Base-by-base conservation (phyloP, 2,329 filamentous ascomycete genomes). In the Keithomyces neogunnii region DNA sequence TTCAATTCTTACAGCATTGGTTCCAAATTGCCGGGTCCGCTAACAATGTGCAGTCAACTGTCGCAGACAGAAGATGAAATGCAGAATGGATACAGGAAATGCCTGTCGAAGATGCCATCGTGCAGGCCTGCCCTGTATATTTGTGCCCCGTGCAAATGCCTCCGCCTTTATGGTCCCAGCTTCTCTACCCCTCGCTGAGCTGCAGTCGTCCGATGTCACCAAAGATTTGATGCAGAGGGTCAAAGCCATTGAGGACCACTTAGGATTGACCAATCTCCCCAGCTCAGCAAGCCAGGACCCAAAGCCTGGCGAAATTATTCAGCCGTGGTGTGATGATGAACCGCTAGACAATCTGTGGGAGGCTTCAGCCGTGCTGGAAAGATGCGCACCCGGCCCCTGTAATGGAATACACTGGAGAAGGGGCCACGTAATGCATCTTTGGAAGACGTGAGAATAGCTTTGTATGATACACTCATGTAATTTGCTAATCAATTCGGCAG, bases 121-220 rank as follows among this genome's bases (percentile, higher is more conserved):
- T 7, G 60, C 62, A 4, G 66, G 65, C n/a, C 60, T 67, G 8
- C 64, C 66, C 28, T 72, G 69, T 55, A 60, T 71, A 10, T 71
- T 71, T 51, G 67, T 69, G 33, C 69, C 69, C 9, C 62, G 68
- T 40, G 67, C 67, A 43, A 71, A 71, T 55, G 68, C 69, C 3
- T 46, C 49, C 8, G 49, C 49, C 3, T 35, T 46, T 13, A 30
- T 50, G 49, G 49, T 50, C 3, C 49, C 49, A 9, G 49, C 49
- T 57, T 51, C 65, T 53, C 43, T 52, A 13, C 49, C 49, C 19
- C 49, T 50, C n/a, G 38, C 42, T 13, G 49, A 9, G 13, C 40
- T 38, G 5, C 43, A 40, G 6, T 40, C 49, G 33, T 35, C 43
- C 3, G 49, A 50, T 13, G 49, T 50, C 8, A 40, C 35, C 32